A percentile compares a stretch with the other conserved stretches of the same genome.
Evolutionary conservation across 768 basidiomycete species (phyloP).

Genomic region (Auriculariales sp.): DNA sequence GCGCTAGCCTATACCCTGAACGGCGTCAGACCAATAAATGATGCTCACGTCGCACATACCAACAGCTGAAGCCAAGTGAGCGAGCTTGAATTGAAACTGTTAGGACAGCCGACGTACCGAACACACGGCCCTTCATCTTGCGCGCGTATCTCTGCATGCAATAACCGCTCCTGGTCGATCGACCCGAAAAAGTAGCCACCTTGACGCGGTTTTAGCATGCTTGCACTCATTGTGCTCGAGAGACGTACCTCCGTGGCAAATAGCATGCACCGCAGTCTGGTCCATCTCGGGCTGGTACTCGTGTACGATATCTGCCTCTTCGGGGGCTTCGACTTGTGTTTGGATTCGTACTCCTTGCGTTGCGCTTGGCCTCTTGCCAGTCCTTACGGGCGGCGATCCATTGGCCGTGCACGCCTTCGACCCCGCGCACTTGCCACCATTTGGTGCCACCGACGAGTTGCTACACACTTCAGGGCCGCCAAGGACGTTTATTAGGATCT

Average conservation of each 20-base stretch:
- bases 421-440: conserved; percentile 94
- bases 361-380: conserved; percentile 52
- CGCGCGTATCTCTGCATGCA: conserved; percentile 47
- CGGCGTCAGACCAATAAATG: background rate
- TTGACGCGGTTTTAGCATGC: conserved; percentile 9
- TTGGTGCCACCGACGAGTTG: conserved; percentile 75
- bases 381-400: conserved; percentile 83
- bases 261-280: conserved; percentile 68
- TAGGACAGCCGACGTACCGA: conserved; percentile 15
- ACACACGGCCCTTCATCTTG: conserved; percentile 85
- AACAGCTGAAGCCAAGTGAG: conserved; percentile 25
- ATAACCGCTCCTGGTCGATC: conserved; percentile 45
- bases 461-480: conserved; percentile 56
- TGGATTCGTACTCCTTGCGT: conserved; percentile 31
- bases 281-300: conserved; percentile 60
- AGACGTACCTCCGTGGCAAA: conserved; percentile 34
- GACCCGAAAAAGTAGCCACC: conserved; percentile 62
- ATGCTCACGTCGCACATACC: conserved; percentile 19
- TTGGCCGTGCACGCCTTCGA: conserved; percentile 69
- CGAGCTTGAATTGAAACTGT: background rate
- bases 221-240: background rate
- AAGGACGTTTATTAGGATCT: conserved; percentile 55
- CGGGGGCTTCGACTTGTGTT: conserved; percentile 13
- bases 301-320: conserved; percentile 18
- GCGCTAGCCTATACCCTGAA: conserved; percentile 47